Evolutionary conservation across 345 rosid species (phyloP).

Genomic region (Orychophragmus violaceus): DNA sequence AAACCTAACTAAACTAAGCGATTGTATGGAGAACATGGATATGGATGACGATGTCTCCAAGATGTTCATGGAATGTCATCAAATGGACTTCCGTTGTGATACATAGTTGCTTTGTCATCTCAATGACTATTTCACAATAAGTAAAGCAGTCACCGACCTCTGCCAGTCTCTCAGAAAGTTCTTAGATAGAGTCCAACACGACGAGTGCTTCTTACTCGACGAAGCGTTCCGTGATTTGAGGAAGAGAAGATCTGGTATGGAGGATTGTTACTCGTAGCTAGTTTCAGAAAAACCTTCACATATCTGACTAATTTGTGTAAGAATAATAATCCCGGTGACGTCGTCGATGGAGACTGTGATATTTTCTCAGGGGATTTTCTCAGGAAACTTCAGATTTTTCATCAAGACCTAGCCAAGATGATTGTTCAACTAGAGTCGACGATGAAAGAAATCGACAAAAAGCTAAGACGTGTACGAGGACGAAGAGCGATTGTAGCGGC

Average conservation of each 20-base stretch:
- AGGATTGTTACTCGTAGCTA: not conserved
- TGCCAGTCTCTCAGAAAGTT: slow-evolving; percentile 12
- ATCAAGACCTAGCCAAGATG: not conserved
- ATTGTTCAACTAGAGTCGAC: not conserved
- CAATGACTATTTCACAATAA: too few relatives aligned
- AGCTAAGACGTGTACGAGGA: slow-evolving; percentile 3
- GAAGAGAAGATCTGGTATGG: not conserved
- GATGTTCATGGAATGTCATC: not conserved
- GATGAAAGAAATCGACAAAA: slow-evolving; percentile 3
- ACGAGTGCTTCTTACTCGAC: not conserved
- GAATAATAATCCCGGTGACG: not conserved
- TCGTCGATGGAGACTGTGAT: not conserved
- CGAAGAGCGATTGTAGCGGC: not conserved
- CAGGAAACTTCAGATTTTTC: not conserved
- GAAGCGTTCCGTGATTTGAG: not conserved
- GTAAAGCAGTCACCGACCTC: not conserved
- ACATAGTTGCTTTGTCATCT: not conserved
- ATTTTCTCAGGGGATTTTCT: not conserved
- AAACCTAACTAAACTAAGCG: not conserved
- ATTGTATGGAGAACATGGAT: slow-evolving; percentile 17
- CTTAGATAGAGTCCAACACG: not conserved
- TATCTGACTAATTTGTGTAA: not conserved
- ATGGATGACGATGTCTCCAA: slow-evolving; percentile 10
- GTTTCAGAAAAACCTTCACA: not conserved
- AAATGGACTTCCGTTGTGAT: not conserved